phyloP scores from a whole-genome alignment of 306 rosid species.

The Spatholobus suberectus region DNA sequence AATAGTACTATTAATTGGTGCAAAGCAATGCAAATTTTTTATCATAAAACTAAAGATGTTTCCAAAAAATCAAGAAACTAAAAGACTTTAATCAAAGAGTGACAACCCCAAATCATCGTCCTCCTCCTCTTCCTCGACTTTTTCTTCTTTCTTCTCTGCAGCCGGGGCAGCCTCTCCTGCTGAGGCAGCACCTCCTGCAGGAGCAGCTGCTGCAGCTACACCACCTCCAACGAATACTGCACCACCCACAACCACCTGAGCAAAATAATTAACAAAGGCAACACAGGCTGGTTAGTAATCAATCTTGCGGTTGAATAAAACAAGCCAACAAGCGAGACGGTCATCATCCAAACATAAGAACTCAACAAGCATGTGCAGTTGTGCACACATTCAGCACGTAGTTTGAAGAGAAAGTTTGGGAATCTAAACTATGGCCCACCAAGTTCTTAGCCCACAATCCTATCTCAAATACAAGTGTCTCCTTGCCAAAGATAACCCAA shows the following conservation, averaged over 20 bases:
- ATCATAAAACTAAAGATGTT: neutral
- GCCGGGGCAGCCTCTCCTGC: slow-evolving; percentile 43
- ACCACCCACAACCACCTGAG: slow-evolving; percentile 70
- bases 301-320: too few relatives aligned
- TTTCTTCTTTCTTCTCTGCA: slow-evolving; percentile 56
- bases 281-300: neutral
- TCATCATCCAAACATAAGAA: too few relatives aligned
- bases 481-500: too few relatives aligned
- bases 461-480: too few relatives aligned
- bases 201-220: too few relatives aligned
- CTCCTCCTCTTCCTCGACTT: slow-evolving; percentile 79
- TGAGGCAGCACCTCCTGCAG: too few relatives aligned
- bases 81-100: slow-evolving; percentile 65
- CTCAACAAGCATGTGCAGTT: too few relatives aligned
- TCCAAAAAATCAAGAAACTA: neutral
- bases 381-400: too few relatives aligned
- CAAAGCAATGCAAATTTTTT: slow-evolving; percentile 32
- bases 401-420: too few relatives aligned
- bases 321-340: too few relatives aligned
- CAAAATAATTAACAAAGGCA: neutral
- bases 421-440: too few relatives aligned
- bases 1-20: neutral
- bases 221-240: slow-evolving; percentile 60
- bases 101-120: slow-evolving; percentile 77
- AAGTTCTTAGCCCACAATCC: too few relatives aligned